Evolutionary conservation across 108 stramenopile genomes (phyloP), one percentile per base, ranked within the genome.

Genomic region (Pseudonitzschia pungens): DNA sequence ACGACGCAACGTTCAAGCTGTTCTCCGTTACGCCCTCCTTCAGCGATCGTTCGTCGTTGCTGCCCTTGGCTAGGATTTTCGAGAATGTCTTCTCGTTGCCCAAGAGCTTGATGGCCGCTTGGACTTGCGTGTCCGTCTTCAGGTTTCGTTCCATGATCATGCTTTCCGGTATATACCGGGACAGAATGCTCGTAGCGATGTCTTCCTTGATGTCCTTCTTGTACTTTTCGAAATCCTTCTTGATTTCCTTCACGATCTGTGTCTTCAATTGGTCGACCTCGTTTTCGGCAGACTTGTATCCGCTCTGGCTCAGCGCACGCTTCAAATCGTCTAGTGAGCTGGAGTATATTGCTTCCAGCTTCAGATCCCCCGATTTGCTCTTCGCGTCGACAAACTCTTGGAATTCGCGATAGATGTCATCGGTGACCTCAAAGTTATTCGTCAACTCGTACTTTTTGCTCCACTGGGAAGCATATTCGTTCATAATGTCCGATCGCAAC

Each of bases 391-490:
- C 90, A 81, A 89, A 92, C 20, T 70, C 59, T 68, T 90, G 85
- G 67, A 95, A 95, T 7, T 90, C 82, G 53, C 73, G 60, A 81
- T 92, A 92, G 12, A 85, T 83, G 26, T 81, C 74, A 42, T 96
- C 90, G 58, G 89, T 85, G 16, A 96, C 88, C 63, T 82, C 81
- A 77, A 93, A 90, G 67, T 89, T 71, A 58, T 90, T 86, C 22
- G 89, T 85, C 42, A 92, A 75, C 69, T 85, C 76, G 68, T 93
- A 67, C 14, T 75, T 79, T 50, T 84, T 80, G 68, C 87, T 86
- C 94, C 94, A 97, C 63, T 93, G 77, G 5, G 88, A 81, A 11
- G 96, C 96, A 80, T 87, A 96, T 57, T 96, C 94, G 33, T 83
- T 78, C 69, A 93, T 82, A 15, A 87, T 68, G 42, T 86, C 88